Evolutionary conservation across 1,139 yeast genomes (phyloP), one percentile per base, ranked within the genome.

Genomic region (Schizosaccharomyces versatilis): DNA sequence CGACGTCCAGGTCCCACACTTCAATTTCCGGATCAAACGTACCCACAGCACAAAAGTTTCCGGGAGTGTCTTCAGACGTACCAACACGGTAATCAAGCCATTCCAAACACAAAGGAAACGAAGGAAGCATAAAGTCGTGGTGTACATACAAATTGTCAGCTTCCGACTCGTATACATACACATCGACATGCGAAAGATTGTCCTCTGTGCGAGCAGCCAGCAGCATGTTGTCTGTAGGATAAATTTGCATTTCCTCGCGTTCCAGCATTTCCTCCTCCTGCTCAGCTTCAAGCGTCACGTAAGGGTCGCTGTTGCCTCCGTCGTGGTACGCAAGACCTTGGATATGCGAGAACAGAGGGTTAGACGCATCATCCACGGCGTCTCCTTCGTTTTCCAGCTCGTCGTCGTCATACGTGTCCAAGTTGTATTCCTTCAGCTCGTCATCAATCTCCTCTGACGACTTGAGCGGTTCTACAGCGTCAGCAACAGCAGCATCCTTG

Each of bases 11-110:
- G 68, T 90, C 85, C 98, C 98, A 93, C 59, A 90, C 75, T 69
- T 90, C 99, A 67, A 90, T 90, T 65, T 84, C 94, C 44, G 98
- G 98, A 63, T 90, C 98, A 67, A 90, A 88, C 1, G 98, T 84
- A 65, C 98, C 97, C 60, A 90, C 74, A 12, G 98, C 98, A 1
- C 94, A 97, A 68, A 84, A 85, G 67, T 86, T 90, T 8, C 94
- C 96, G 47, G 79, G 71, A 59, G 76, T 74, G 41, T 32, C 7
- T 53, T 24, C 57, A 51, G 41, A 61, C 57, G 57, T 61, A 56
- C 69, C 68, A 6, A 66, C 68, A 15, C 74, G 75, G 67, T 76
- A 83, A 67, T 85, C 83, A 59, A 90, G 69, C 96, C 98, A 88
- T 68, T 93, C 98, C 41, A 90, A 90, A 66, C 96, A 84, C 58